These are phyloP conservation scores for Wickerhamomyces sp. DNA, from an alignment of 1,139 yeast genomes.

Conservation along the genomic window DNA sequence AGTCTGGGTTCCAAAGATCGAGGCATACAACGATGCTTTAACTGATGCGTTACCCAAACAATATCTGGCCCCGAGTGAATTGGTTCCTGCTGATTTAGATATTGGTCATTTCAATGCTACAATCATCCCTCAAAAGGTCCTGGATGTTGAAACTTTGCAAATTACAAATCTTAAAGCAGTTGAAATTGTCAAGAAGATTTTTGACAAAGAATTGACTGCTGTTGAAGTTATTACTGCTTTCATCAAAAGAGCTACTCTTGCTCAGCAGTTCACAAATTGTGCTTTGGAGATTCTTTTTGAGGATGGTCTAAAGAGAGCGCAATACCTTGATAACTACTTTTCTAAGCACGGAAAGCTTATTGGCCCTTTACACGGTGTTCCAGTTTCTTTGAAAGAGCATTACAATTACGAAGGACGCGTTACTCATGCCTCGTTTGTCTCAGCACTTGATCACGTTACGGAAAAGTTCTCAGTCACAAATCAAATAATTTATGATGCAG, in stretches of 20 bases:
- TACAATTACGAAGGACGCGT: constrained; percentile 50
- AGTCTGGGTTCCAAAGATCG: constrained; percentile 40
- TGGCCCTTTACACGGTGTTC: constrained; percentile 78
- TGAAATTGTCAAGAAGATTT: constrained; percentile 33
- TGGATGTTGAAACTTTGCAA: constrained; percentile 30
- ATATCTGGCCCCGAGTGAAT: constrained; percentile 31
- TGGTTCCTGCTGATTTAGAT: constrained; percentile 33
- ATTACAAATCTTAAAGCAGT: constrained; percentile 34
- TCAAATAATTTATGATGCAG: constrained; percentile 50
- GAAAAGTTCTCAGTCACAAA: constrained; percentile 45
- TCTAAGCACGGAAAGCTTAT: constrained; percentile 50
- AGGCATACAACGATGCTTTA: constrained; percentile 41
- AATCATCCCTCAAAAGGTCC: constrained; percentile 34
- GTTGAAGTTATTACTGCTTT: constrained; percentile 28
- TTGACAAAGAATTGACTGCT: constrained; percentile 27
- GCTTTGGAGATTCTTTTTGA: constrained; percentile 54
- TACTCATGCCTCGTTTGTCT: constrained; percentile 62
- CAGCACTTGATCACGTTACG: constrained; percentile 45
- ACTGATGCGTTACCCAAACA: constrained; percentile 38
- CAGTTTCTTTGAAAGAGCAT: constrained; percentile 75
- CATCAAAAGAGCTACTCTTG: constrained; percentile 37
- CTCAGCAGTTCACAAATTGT: constrained; percentile 53
- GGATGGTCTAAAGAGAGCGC: constrained; percentile 51
- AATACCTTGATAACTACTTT: constrained; percentile 46
- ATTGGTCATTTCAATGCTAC: constrained; percentile 32